Evolutionary conservation across 2,329 filamentous ascomycete species (phyloP).

Genomic region (Ceratocystis diversiconidia): DNA sequence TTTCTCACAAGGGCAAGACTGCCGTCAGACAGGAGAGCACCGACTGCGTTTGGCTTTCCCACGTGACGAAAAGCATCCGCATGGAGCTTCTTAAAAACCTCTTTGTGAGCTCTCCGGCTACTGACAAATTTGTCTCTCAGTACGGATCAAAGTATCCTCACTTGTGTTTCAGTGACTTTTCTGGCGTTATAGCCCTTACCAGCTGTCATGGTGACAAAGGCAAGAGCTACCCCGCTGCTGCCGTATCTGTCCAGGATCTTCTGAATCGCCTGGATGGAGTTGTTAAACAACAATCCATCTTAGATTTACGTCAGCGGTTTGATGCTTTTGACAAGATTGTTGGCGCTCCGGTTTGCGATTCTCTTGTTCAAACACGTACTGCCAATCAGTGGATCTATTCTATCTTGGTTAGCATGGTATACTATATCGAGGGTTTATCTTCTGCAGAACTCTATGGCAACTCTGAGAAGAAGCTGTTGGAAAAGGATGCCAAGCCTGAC

Average conservation of each 20-base stretch:
- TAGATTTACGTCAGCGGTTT: background rate
- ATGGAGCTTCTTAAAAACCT: background rate
- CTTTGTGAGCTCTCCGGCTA: background rate
- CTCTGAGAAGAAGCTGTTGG: background rate
- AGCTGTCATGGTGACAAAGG: background rate
- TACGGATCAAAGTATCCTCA: background rate
- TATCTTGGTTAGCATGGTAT: background rate
- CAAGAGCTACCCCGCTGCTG: background rate
- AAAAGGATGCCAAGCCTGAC: background rate
- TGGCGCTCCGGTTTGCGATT: background rate
- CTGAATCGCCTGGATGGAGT: background rate
- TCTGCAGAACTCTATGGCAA: background rate
- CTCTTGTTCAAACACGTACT: conserved; percentile 2
- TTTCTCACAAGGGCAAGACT: background rate
- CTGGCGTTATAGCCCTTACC: background rate
- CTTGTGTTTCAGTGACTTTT: background rate
- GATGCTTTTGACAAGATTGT: background rate
- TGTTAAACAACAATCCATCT: background rate
- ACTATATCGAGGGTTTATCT: background rate
- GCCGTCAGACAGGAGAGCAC: background rate
- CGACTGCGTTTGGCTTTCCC: background rate
- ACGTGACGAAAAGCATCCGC: background rate
- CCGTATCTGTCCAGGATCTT: background rate
- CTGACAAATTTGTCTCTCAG: background rate
- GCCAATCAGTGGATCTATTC: background rate